Evolutionary conservation across 1,284 basidiomycete genomes (phyloP).

Genomic region (Heliocybe sulcata): DNA sequence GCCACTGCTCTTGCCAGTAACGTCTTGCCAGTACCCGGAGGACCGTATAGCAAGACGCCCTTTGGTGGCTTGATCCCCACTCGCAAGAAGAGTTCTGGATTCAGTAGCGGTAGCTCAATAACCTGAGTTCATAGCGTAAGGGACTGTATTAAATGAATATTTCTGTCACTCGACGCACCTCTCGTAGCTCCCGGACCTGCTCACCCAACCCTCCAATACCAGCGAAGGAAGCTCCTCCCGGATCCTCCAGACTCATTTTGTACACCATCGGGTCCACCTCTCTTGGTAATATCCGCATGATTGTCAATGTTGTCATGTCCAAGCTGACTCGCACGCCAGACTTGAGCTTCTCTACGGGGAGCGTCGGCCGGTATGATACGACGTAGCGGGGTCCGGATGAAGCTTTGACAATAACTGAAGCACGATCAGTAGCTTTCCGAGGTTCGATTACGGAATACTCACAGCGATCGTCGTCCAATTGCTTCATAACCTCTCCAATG

Average conservation of each 20-base stretch:
- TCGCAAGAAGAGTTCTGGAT: constrained; percentile 91
- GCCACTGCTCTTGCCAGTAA: constrained; percentile 94
- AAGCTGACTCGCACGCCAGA: constrained; percentile 92
- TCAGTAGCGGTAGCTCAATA: constrained; percentile 93
- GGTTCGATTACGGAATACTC: constrained; percentile 23
- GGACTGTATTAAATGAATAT: neutral
- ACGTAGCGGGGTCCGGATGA: constrained; percentile 98
- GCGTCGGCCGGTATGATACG: constrained; percentile 93
- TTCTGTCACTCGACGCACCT: constrained; percentile 45
- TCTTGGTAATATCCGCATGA: constrained; percentile 97
- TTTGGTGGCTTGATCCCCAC: constrained; percentile 97
- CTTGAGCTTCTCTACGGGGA: constrained; percentile 93
- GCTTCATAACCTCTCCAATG: constrained; percentile 98
- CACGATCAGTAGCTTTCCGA: neutral
- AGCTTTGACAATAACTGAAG: constrained; percentile 94
- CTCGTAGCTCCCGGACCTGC: constrained; percentile 94
- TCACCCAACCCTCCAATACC: constrained; percentile 96
- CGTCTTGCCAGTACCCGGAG: constrained; percentile 95
- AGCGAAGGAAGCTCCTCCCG: constrained; percentile 91
- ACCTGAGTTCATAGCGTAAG: constrained; percentile 43
- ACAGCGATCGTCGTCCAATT: constrained; percentile 98
- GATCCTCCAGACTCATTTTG: constrained; percentile 99
- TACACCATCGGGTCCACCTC: constrained; percentile 99
- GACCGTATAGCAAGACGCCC: constrained; percentile 89
- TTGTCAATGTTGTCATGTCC: constrained; percentile 99